Conservation (phyloP, 148 eudicot genomes). For the Rhododendron molle region DNA sequence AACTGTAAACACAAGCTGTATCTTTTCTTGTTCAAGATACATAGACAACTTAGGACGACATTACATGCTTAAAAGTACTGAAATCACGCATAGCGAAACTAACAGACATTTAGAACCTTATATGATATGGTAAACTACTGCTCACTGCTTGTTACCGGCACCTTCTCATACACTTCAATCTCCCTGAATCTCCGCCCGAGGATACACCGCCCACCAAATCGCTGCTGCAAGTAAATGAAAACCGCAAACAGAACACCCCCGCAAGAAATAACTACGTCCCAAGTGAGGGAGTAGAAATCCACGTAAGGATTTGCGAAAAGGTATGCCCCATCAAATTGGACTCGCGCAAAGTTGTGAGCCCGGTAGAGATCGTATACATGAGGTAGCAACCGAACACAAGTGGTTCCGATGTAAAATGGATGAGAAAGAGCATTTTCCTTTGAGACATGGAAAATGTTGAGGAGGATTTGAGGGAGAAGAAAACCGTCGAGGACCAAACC, state of each 20-base stretch:
- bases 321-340: slow-evolving; percentile 11
- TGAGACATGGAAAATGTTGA: slow-evolving; percentile 17
- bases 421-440: slow-evolving; percentile 26
- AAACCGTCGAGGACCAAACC: slow-evolving; percentile 31
- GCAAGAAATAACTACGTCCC: slow-evolving; percentile 22
- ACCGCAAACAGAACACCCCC: background rate
- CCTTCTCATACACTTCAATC: background rate
- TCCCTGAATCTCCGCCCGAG: slow-evolving; percentile 1
- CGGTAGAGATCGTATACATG: slow-evolving; percentile 38
- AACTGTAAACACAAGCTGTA: too few relatives aligned
- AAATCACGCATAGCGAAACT: background rate
- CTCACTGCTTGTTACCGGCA: background rate
- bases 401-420: slow-evolving; percentile 35
- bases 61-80: background rate
- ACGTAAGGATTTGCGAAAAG: slow-evolving; percentile 31
- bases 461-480: slow-evolving; percentile 35
- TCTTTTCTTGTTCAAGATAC: too few relatives aligned
- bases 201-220: slow-evolving; percentile 7
- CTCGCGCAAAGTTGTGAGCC: background rate
- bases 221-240: slow-evolving; percentile 4
- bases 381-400: slow-evolving; percentile 30
- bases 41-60: too few relatives aligned
- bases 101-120: background rate
- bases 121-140: background rate
- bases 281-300: slow-evolving; percentile 30